phyloP scores from a whole-genome alignment of 345 rosid species.

The Combretum micranthum region DNA sequence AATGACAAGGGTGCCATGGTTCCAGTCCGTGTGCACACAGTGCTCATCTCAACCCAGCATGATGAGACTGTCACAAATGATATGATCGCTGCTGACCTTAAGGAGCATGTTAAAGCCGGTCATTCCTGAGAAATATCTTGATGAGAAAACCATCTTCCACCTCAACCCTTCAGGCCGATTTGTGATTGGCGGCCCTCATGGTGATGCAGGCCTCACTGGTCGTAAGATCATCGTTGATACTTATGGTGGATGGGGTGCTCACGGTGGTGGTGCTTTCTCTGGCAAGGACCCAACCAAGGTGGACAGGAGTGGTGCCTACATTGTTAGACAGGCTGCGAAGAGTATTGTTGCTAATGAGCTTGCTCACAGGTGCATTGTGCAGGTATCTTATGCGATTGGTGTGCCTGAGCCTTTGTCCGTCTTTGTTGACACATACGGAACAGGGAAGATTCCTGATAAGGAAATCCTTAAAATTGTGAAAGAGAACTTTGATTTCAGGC shows the following conservation, averaged over 20 bases:
- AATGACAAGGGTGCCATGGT: conserved; percentile 15
- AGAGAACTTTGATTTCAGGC: conserved; percentile 27
- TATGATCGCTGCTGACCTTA: too few relatives aligned
- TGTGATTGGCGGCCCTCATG: conserved; percentile 15
- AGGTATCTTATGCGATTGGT: conserved; percentile 16
- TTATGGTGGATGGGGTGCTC: conserved; percentile 28
- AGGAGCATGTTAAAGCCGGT: too few relatives aligned
- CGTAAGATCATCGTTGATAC: conserved; percentile 26
- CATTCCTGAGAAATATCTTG: too few relatives aligned
- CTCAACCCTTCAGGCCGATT: conserved; percentile 16
- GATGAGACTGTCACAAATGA: too few relatives aligned
- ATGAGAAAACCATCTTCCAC: conserved; percentile 11
- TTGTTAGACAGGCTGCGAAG: conserved; percentile 21
- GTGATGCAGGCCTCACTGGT: conserved; percentile 15
- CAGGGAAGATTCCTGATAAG: conserved; percentile 17
- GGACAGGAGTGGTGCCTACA: conserved; percentile 30
- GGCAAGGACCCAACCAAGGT: conserved; percentile 27
- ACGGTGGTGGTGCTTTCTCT: conserved; percentile 26
- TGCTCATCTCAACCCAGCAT: background rate
- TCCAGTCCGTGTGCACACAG: conserved; percentile 15
- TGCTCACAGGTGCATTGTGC: conserved; percentile 15
- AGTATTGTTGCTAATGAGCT: conserved; percentile 12
- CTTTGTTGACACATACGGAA: conserved; percentile 10
- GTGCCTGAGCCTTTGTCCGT: conserved; percentile 15
- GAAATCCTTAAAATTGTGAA: conserved; percentile 11